Evolutionary conservation across 1,284 basidiomycete genomes (phyloP).

Genomic region (Trichosporon ovoides): DNA sequence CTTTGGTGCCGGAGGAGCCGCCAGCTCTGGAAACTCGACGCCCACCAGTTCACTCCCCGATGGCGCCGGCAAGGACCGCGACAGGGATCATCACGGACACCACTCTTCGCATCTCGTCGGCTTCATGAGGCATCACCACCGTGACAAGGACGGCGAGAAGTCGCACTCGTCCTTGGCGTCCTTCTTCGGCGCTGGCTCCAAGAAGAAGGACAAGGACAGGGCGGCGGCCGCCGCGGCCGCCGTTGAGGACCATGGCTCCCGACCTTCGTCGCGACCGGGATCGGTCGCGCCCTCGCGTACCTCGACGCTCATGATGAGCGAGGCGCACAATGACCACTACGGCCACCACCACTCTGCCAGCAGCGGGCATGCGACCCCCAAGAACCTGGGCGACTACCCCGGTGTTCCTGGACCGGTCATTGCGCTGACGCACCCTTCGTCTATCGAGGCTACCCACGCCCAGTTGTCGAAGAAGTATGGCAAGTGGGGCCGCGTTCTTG

Average conservation of each 20-base stretch:
- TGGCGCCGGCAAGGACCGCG: slow-evolving; percentile 11
- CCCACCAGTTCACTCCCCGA: slow-evolving; percentile 15
- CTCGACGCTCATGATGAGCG: slow-evolving; percentile 32
- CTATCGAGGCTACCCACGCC: slow-evolving; percentile 77
- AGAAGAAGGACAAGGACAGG: slow-evolving; percentile 36
- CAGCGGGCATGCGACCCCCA: slow-evolving; percentile 39
- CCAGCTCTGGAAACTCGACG: slow-evolving; percentile 8
- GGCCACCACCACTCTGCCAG: slow-evolving; percentile 13
- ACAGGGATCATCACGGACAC: slow-evolving; percentile 30
- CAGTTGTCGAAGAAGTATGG: slow-evolving; percentile 97
- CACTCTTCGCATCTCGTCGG: slow-evolving; percentile 48
- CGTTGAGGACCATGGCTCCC: slow-evolving; percentile 26
- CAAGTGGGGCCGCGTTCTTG: slow-evolving; percentile 94
- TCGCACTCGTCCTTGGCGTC: slow-evolving; percentile 45
- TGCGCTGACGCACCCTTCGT: slow-evolving; percentile 48
- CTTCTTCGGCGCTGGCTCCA: slow-evolving; percentile 46
- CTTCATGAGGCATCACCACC: slow-evolving; percentile 49
- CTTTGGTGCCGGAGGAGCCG: slow-evolving; percentile 23
- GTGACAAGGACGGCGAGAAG: slow-evolving; percentile 48
- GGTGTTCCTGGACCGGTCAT: slow-evolving; percentile 46
- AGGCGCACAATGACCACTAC: slow-evolving; percentile 12
- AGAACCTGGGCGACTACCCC: slow-evolving; percentile 38
- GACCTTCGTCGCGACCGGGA: slow-evolving; percentile 21
- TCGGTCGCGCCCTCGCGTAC: slow-evolving; percentile 37
- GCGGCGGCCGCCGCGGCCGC: slow-evolving; percentile 38